These are phyloP conservation scores for Phaffia australis DNA, from an alignment of 768 basidiomycete genomes.

Conservation along the genomic window DNA sequence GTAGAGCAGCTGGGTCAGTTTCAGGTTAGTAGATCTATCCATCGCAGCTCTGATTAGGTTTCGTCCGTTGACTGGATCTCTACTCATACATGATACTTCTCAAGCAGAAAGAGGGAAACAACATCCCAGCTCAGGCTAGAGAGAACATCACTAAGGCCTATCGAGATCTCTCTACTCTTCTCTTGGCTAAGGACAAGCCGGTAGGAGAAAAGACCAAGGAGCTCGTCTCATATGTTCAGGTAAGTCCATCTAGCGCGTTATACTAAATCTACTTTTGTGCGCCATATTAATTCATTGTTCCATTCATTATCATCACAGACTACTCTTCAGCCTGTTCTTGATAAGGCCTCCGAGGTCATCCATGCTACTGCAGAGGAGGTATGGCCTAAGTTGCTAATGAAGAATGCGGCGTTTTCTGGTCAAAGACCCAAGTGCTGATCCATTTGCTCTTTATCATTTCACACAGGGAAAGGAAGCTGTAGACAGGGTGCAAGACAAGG, in stretches of 20 bases:
- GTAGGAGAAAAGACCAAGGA: conserved; percentile 4
- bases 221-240: conserved; percentile 11
- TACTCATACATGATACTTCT: neutral
- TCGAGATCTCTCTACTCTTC: conserved; percentile 15
- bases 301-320: neutral
- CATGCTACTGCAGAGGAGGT: conserved; percentile 17
- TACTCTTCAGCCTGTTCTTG: conserved; percentile 18
- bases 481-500: too few relatives aligned
- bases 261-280: neutral
- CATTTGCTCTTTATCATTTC: too few relatives aligned
- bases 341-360: conserved; percentile 11
- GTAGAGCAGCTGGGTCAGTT: conserved; percentile 13
- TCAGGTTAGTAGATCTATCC: neutral
- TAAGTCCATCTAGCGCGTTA: neutral
- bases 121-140: neutral
- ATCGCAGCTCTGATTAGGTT: neutral
- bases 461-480: too few relatives aligned
- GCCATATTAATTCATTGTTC: neutral
- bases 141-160: conserved; percentile 15
- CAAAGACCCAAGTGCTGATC: too few relatives aligned
- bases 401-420: too few relatives aligned
- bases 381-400: too few relatives aligned
- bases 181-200: conserved; percentile 18
- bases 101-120: conserved; percentile 12
- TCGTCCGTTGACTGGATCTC: neutral